Base-by-base conservation (phyloP, 768 basidiomycete genomes). In the Tricholoma bakamatsutake region DNA sequence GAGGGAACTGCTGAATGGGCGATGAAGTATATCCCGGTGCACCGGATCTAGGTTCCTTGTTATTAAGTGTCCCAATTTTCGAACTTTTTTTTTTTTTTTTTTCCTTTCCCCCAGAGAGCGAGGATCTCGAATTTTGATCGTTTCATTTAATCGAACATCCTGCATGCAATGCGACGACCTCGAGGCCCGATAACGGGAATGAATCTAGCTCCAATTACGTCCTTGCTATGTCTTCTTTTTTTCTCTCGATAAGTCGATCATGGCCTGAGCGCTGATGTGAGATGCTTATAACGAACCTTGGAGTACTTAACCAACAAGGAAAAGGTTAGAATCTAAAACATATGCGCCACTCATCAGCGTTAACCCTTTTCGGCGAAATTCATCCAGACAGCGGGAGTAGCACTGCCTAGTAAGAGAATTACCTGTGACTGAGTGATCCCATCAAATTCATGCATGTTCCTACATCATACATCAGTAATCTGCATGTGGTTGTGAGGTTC, bases 1-100 rank as follows among this genome's bases (percentile, higher is more conserved):
- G 68, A 71, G 42, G 80, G 80, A 40, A 93, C 90, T 1, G 80
- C 81, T 0, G 59, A 56, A 5, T 95, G 92, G 91, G 80, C 85
- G 18, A 75, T 76, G 64, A 71, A 73, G 43, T 75, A 86, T 67
- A 77, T 92, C 54, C 77, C 81, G 21, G 66, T 53, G 28, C 48
- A 39, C 28, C 28, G 34, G 46, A 49, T 12, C 37, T 54, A 45
- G 13, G 6, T 54, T 42, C 40, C 34, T 55, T 12, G 17, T 24
- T 9, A 17, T 50, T 35, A 30, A 24, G 12, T 46, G 55, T 17
- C 12, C 30, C 15, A 7, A 48, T 34, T 27, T 39, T 15, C 13
- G n/a, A 51, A 24, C 21, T 24, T 24, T 24, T 24, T 31, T 21
- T 54, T n/a, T 43, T 40, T 17, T 48, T 24, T n/a, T 21, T 13